Evolutionary conservation across 805 yeast species (phyloP).

Genomic region (Hanseniaspora jakobsenii): DNA sequence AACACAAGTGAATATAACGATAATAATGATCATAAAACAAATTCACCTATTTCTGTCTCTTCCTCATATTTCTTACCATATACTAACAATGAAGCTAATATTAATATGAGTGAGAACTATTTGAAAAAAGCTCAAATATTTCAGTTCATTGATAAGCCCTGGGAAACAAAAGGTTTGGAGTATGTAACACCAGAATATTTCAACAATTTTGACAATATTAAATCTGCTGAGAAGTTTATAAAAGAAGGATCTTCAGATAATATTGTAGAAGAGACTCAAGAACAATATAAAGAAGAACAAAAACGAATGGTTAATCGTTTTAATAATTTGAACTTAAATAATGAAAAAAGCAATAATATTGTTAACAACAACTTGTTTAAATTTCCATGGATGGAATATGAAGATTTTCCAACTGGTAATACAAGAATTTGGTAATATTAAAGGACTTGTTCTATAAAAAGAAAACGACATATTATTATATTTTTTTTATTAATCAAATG

Average conservation of each 20-base stretch:
- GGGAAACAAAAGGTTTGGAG: no score
- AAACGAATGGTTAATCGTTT: no score
- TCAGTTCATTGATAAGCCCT: conserved; percentile 56
- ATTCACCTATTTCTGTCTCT: not conserved
- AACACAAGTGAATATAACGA: not conserved
- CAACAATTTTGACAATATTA: no score
- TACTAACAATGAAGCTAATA: not conserved
- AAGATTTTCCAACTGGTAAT: conserved; percentile 6
- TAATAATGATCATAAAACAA: no score
- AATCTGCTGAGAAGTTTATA: no score
- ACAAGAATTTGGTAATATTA: conserved; percentile 5
- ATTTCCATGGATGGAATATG: conserved; percentile 10
- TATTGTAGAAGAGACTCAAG: no score
- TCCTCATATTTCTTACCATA: not conserved
- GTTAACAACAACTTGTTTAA: not conserved
- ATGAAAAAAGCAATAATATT: not conserved
- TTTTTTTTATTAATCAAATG: not conserved
- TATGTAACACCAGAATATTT: no score
- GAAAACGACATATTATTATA: no score
- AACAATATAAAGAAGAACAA: no score
- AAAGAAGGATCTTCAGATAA: no score
- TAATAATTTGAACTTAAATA: not conserved
- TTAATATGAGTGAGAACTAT: conserved; percentile 40
- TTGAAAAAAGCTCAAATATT: conserved; percentile 34
- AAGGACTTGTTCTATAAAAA: not conserved